A percentile compares a stretch with the other conserved stretches of the same genome.
These are phyloP conservation scores for Lactuca saligna DNA, from an alignment of 129 eudicot genomes.

Conservation along the genomic window DNA sequence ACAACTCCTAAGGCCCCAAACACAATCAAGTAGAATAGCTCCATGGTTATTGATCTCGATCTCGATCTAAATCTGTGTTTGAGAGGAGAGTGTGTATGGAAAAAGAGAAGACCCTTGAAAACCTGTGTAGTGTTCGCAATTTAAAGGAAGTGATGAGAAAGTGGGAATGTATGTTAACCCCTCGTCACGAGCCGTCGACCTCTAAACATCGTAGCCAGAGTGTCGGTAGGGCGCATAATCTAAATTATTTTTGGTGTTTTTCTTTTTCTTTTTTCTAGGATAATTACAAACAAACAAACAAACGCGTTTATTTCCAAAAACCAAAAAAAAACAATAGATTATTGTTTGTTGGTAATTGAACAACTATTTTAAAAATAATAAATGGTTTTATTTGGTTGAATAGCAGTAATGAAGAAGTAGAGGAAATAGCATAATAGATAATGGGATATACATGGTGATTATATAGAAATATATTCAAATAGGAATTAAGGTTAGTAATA, in stretches of 20 bases:
- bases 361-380: not conserved
- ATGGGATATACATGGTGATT: too few relatives aligned
- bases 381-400: too few relatives aligned
- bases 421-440: too few relatives aligned
- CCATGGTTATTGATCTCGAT: constrained; percentile 49
- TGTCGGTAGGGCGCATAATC: constrained; percentile 28
- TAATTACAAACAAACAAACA: constrained; percentile 2
- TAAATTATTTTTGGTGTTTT: not conserved
- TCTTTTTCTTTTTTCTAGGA: not conserved
- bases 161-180: constrained; percentile 18
- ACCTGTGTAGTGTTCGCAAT: constrained; percentile 4
- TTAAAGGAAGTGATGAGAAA: not conserved
- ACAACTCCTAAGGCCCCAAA: constrained; percentile 66
- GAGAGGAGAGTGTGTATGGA: constrained; percentile 21
- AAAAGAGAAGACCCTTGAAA: constrained; percentile 27
- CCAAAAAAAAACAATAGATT: not conserved
- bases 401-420: too few relatives aligned
- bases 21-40: constrained; percentile 78
- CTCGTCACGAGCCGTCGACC: not conserved
- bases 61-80: constrained; percentile 18
- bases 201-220: constrained; percentile 15
- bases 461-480: too few relatives aligned
- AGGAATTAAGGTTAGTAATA: too few relatives aligned
- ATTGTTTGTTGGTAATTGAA: constrained; percentile 21
- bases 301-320: constrained; percentile 16